Percentiles rank a stretch among this genome's conserved stretches.
phyloP scores from a whole-genome alignment of 2,329 filamentous ascomycete genomes.

The Pseudogymnoascus sp. region DNA sequence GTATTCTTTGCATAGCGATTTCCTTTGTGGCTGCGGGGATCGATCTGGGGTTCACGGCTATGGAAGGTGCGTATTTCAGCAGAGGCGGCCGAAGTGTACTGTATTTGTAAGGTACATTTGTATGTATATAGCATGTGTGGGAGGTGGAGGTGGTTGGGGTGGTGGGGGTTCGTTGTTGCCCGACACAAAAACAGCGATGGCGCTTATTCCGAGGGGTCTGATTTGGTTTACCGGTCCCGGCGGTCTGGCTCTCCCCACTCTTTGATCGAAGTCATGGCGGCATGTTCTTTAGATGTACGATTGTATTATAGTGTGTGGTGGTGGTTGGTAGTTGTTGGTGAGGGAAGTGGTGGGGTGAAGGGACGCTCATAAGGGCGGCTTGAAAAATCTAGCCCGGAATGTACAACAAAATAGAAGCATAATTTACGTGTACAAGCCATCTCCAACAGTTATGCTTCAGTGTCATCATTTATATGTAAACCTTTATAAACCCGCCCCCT shows the following conservation, averaged over 20 bases:
- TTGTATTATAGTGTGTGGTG: slow-evolving; percentile 6
- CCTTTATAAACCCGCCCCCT: not conserved
- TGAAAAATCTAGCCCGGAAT: not conserved
- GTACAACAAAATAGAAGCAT: slow-evolving; percentile 8
- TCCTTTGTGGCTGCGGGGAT: not conserved
- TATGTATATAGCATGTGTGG: slow-evolving; percentile 8
- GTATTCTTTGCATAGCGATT: slow-evolving; percentile 8
- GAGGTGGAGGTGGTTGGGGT: too few species aligned
- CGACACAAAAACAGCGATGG: not conserved
- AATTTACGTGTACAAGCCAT: not conserved
- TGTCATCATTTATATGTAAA: not conserved
- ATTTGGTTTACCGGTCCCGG: not conserved
- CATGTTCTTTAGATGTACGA: slow-evolving; percentile 6
- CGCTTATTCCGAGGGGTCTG: not conserved
- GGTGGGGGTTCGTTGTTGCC: slow-evolving; percentile 2
- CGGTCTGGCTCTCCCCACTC: slow-evolving; percentile 3
- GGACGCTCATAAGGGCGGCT: not conserved
- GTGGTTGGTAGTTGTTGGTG: not conserved
- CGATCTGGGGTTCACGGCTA: not conserved
- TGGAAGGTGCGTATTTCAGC: slow-evolving; percentile 1
- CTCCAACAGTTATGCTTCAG: not conserved
- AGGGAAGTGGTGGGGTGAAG: not conserved
- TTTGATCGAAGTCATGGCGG: slow-evolving; percentile 4
- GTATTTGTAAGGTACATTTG: slow-evolving; percentile 10
- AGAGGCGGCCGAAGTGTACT: not conserved